Evolutionary conservation across 2,329 filamentous ascomycete genomes (phyloP).

Genomic region (Penicillium sp.): DNA sequence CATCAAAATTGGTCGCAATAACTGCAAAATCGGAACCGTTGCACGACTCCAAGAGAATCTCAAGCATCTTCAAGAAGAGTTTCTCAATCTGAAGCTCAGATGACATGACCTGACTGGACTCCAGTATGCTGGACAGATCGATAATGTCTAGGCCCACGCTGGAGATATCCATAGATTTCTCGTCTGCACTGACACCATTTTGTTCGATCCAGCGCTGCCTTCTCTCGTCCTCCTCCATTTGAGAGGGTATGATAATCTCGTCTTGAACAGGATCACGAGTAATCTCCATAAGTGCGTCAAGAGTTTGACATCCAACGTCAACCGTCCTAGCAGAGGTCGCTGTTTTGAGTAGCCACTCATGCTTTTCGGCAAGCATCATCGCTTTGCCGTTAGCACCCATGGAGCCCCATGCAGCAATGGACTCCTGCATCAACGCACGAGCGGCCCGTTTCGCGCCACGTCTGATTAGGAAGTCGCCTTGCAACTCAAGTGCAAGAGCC

Average conservation of each 20-base stretch:
- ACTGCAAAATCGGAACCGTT: slow-evolving; percentile 60
- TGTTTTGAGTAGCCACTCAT: slow-evolving; percentile 61
- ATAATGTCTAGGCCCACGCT: slow-evolving; percentile 59
- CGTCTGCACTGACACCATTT: slow-evolving; percentile 38
- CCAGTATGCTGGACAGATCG: slow-evolving; percentile 62
- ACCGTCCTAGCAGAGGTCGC: slow-evolving; percentile 52
- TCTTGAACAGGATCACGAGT: slow-evolving; percentile 34
- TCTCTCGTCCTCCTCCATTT: slow-evolving; percentile 41
- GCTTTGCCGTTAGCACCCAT: slow-evolving; percentile 61
- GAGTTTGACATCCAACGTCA: slow-evolving; percentile 60
- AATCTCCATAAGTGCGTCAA: slow-evolving; percentile 48
- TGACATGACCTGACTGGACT: slow-evolving; percentile 64
- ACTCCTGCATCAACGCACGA: slow-evolving; percentile 57
- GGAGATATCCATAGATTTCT: slow-evolving; percentile 36
- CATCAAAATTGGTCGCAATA: slow-evolving; percentile 61
- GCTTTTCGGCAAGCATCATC: slow-evolving; percentile 56
- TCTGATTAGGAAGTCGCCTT: slow-evolving; percentile 57
- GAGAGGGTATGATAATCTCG: slow-evolving; percentile 28
- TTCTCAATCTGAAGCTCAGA: slow-evolving; percentile 65
- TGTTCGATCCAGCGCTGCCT: slow-evolving; percentile 46
- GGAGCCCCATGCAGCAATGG: slow-evolving; percentile 58
- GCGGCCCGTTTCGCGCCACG: slow-evolving; percentile 60
- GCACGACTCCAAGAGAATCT: slow-evolving; percentile 64
- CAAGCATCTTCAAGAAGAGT: slow-evolving; percentile 62
- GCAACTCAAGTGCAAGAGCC: slow-evolving; percentile 60